These are phyloP conservation scores for Aspergillus udagawae DNA, from an alignment of 2,329 filamentous ascomycete species.

Conservation along the genomic window DNA sequence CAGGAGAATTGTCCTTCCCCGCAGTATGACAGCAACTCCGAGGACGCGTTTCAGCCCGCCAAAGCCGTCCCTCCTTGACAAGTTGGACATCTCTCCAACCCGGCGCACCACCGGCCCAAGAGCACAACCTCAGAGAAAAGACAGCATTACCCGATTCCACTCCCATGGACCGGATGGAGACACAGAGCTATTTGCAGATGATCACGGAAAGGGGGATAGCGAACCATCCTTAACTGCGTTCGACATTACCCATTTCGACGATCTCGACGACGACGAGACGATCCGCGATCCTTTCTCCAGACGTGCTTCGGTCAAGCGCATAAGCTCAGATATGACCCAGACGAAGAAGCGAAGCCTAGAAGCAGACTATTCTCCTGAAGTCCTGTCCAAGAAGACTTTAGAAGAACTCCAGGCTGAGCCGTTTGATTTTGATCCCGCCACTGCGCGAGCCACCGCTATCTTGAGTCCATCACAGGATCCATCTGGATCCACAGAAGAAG, in stretches of 20 bases:
- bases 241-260: conserved; percentile 30
- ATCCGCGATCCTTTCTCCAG: conserved; percentile 30
- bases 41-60: conserved; percentile 38
- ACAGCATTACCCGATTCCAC: conserved; percentile 16
- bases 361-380: conserved; percentile 46
- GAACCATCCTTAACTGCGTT: conserved; percentile 26
- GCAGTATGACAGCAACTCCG: conserved; percentile 32
- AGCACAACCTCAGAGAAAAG: conserved; percentile 20
- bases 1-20: conserved; percentile 32
- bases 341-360: conserved; percentile 31
- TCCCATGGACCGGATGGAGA: conserved; percentile 17
- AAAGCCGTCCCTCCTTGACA: conserved; percentile 37
- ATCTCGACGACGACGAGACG: conserved; percentile 28
- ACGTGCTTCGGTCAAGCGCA: conserved; percentile 23
- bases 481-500: conserved; percentile 21
- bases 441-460: conserved; percentile 7
- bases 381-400: conserved; percentile 46
- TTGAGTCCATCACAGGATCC: conserved; percentile 16
- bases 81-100: conserved; percentile 35
- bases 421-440: conserved; percentile 44
- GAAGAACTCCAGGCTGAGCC: conserved; percentile 47
- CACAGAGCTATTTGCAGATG: conserved; percentile 20
- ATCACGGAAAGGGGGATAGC: conserved; percentile 21
- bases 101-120: conserved; percentile 27
- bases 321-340: conserved; percentile 21